Evolutionary conservation across 352 stramenopile species (phyloP), one percentile per base, ranked within the genome.

Genomic region (Globisporangium middletonii): DNA sequence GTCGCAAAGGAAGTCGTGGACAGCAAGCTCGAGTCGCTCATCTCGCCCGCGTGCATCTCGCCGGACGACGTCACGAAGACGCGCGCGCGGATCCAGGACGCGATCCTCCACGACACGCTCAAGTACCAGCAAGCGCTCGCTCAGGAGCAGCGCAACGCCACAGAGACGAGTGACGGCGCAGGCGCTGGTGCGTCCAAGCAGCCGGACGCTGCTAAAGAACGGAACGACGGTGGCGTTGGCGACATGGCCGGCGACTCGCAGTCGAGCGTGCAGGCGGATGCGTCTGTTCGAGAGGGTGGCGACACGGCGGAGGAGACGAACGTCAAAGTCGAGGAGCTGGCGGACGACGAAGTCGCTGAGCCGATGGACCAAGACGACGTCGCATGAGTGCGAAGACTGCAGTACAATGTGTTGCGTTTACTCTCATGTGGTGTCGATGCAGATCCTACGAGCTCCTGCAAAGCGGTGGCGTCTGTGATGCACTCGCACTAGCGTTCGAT

Each of bases 1-100:
- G 71, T 84, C 19, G 15, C 55, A 37, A 77, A 67, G n/a, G 43
- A 77, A 15, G 50, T 80, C 11, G 77, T 71, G 42, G 72, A 80
- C 18, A 53, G 28, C n/a, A 59, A 79, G 28, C 65, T 86, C 15
- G 68, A 71, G 23, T 28, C 55, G 13, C 63, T 84, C 30, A 77
- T 86, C 28, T 60, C 72, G 18, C 53, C 68, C 1, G 62, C 48
- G 45, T 70, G 69, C 16, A 83, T 86, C 46, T 64, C 51, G n/a
- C 62, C 72, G 2, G 57, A 81, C 28, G 69, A 82, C 43, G 72
- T 83, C 41, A 61, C 55, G 9, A 55, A 56, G 12, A 72, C 63
- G 18, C 59, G 75, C 30, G 63, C 60, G 16, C 37, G 71, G 35
- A 72, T 86, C 47, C 64, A 63, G 33, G 44, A 71, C 19, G 69